phyloP scores from a whole-genome alignment of 163 green algal species.

The Scenedesmus sp. region DNA sequence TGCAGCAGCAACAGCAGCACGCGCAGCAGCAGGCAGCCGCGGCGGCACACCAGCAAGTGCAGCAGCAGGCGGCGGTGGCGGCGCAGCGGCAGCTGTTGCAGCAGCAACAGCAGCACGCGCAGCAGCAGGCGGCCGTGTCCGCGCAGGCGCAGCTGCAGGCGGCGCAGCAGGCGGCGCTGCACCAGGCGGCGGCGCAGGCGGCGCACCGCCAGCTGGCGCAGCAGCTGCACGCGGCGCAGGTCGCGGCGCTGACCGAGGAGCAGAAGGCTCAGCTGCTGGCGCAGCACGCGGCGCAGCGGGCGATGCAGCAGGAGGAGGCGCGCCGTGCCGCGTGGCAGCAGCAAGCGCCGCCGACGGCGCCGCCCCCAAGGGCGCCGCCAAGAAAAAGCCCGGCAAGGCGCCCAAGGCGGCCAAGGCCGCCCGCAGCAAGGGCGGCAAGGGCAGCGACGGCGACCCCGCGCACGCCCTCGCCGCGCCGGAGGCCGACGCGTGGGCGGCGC shows the following conservation, averaged over 20 bases:
- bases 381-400: not conserved
- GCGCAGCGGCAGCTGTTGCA: too few species aligned
- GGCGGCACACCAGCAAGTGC: too few species aligned
- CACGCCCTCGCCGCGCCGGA: not conserved
- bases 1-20: too few species aligned
- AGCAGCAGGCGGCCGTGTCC: not conserved
- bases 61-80: too few species aligned
- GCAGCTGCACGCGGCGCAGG: not conserved
- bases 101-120: too few species aligned
- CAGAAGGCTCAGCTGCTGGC: conserved; percentile 1
- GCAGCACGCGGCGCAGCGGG: not conserved
- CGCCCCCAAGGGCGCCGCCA: not conserved
- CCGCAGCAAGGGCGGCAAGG: not conserved
- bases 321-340: conserved; percentile 16
- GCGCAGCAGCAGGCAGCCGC: too few species aligned
- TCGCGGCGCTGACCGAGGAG: not conserved
- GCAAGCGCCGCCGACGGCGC: conserved; percentile 3
- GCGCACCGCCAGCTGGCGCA: not conserved
- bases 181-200: too few species aligned
- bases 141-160: conserved; percentile 19
- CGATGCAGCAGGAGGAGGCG: conserved; percentile 7
- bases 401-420: conserved; percentile 1
- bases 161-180: not conserved
- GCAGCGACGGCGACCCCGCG: not conserved
- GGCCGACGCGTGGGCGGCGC: not conserved